Conservation (phyloP, 331 rosid genomes). For the Quercus phellos region DNA sequence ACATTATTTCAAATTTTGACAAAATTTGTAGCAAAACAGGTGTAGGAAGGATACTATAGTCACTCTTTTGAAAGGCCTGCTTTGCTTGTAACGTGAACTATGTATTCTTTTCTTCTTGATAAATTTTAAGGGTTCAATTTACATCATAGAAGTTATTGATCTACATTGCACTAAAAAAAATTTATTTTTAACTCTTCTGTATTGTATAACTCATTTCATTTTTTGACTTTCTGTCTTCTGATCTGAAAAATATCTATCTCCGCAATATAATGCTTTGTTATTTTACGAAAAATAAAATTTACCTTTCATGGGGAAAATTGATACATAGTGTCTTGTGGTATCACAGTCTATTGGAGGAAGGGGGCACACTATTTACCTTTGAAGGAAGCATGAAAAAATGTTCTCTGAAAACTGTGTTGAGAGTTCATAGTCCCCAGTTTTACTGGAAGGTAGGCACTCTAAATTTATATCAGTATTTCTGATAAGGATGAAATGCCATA, state of each 20-base stretch:
- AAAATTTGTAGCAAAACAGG: background rate
- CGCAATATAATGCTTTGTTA: background rate
- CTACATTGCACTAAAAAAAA: background rate
- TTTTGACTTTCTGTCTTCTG: background rate
- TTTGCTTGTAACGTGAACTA: background rate
- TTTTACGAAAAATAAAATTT: background rate
- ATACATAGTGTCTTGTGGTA: conserved; percentile 15
- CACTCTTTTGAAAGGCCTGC: background rate
- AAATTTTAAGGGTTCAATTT: background rate
- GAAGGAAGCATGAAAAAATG: conserved; percentile 54
- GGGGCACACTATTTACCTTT: conserved; percentile 73
- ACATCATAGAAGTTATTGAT: background rate
- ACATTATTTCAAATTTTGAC: too few species aligned
- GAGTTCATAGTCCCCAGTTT: conserved; percentile 71
- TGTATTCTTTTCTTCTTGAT: background rate
- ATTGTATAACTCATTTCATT: background rate
- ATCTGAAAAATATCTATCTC: background rate
- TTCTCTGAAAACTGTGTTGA: conserved; percentile 38
- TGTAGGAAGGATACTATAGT: background rate
- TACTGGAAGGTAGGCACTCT: conserved; percentile 75
- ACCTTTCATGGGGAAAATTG: background rate
- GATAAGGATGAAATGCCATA: background rate
- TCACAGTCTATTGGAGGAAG: conserved; percentile 76
- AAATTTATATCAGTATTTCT: background rate
- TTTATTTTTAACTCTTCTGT: background rate